These are phyloP conservation scores for Sporodiniella umbellata DNA, from an alignment of 371 early-diverging fungal species.

Conservation along the genomic window DNA sequence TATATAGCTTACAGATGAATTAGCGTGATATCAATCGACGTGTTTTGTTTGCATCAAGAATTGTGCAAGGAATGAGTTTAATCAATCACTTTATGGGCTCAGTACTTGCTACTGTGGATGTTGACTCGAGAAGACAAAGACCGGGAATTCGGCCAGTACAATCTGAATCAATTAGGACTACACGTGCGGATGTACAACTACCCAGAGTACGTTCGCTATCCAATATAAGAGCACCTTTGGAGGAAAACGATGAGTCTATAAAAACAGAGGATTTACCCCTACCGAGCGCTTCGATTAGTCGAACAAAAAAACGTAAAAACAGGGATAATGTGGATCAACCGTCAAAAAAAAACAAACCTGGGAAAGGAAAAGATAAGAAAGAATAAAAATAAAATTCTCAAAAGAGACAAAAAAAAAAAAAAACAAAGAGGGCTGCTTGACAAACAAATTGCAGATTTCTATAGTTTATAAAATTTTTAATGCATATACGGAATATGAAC, in stretches of 20 bases:
- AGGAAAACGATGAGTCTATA: too few relatives aligned
- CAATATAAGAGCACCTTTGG: neutral
- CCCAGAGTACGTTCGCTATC: neutral
- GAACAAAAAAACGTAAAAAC: neutral
- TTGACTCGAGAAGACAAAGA: neutral
- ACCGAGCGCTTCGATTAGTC: neutral
- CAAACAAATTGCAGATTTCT: neutral
- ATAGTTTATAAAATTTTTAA: conserved; percentile 1
- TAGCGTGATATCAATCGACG: conserved; percentile 9
- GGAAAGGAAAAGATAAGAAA: neutral
- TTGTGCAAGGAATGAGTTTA: conserved; percentile 48
- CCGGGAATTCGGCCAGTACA: neutral
- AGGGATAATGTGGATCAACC: neutral
- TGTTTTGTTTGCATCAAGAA: conserved; percentile 31
- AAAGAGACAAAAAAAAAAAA: neutral
- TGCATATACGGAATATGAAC: conserved; percentile 29
- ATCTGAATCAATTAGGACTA: neutral
- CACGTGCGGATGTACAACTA: too few relatives aligned
- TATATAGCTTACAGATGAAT: neutral
- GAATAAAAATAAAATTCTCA: neutral
- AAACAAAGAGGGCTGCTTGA: too few relatives aligned
- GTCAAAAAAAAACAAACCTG: neutral
- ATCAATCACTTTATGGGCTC: conserved; percentile 46
- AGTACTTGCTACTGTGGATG: conserved; percentile 40
- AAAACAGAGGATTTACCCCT: neutral